Percentiles rank a stretch among this genome's conserved stretches.
Evolutionary conservation across 1,284 basidiomycete genomes (phyloP).

Genomic region (Pisolithus thermaeus): DNA sequence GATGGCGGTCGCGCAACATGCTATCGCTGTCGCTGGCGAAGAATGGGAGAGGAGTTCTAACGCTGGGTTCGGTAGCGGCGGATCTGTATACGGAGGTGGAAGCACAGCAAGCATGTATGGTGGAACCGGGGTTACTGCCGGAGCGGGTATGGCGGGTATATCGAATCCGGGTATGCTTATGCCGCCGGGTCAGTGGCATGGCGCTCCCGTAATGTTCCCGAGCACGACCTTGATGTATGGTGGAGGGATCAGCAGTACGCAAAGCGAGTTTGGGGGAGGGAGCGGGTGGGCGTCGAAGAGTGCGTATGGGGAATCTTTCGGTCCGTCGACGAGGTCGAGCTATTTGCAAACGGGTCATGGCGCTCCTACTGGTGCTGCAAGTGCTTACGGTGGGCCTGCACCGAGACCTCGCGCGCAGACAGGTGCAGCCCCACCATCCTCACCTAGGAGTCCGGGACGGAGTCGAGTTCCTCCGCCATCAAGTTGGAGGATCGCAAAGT

Average conservation of each 20-base stretch:
- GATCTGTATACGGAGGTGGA: slow-evolving; percentile 28
- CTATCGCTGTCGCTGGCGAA: slow-evolving; percentile 74
- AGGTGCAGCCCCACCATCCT: slow-evolving; percentile 14
- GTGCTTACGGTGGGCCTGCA: slow-evolving; percentile 16
- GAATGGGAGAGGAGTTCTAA: slow-evolving; percentile 79
- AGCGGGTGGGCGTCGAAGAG: slow-evolving; percentile 57
- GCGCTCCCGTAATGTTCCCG: slow-evolving; percentile 44
- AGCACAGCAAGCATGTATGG: slow-evolving; percentile 33
- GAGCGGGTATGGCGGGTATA: slow-evolving; percentile 38
- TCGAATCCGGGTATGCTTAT: slow-evolving; percentile 34
- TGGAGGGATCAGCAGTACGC: slow-evolving; percentile 36
- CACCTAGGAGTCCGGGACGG: slow-evolving; percentile 10
- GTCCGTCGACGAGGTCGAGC: slow-evolving; percentile 32
- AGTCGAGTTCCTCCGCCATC: slow-evolving; percentile 20
- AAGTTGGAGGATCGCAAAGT: slow-evolving; percentile 28
- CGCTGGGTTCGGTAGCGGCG: slow-evolving; percentile 34
- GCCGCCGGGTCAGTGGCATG: slow-evolving; percentile 34
- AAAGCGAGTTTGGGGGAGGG: slow-evolving; percentile 45
- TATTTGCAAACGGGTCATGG: not conserved
- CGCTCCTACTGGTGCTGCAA: slow-evolving; percentile 11
- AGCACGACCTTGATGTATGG: slow-evolving; percentile 52
- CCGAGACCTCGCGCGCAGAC: slow-evolving; percentile 23
- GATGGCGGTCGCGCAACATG: slow-evolving; percentile 79
- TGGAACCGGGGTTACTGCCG: slow-evolving; percentile 19
- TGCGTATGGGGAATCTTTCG: slow-evolving; percentile 60